Evolutionary conservation across 768 basidiomycete genomes (phyloP), one percentile per base, ranked within the genome.

Genomic region (Guyanaporus albipodus): DNA sequence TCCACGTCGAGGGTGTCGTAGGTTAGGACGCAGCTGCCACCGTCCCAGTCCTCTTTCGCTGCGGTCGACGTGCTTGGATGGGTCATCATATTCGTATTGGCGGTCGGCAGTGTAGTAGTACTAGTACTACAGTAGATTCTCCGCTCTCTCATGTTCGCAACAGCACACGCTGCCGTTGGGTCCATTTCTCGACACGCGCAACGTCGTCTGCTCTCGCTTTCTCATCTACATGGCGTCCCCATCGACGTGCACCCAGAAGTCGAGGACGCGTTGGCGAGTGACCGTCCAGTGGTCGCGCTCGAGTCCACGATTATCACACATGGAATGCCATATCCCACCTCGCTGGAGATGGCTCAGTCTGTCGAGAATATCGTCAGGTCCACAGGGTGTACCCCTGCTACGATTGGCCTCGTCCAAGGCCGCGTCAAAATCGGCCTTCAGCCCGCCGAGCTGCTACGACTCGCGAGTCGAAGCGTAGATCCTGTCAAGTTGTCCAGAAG

Each of bases 291-390:
- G 36, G 91, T 97, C 10, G 93, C 94, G 11, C 79, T 98, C 10
- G 95, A 98, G 64, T 90, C 87, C 2, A 85, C 95, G 1, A 79
- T 98, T 43, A 82, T 96, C 49, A 93, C 93, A 2, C 91, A 97
- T 72, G 95, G 92, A 17, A 81, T 95, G 70, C 90, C 91, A 0
- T 81, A 81, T 54, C 92, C 92, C 0, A 73, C 74, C 29, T 94
- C 91, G 59, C 63, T 85, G 6, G 72, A 83, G 22, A 82, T 87
- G 19, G 83, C 91, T 0, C 68, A 70, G 26, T 82, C 82, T 6
- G 73, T 95, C 17, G 91, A 92, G 64, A 62, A 59, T 7, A 83
- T 87, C 39, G 83, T 95, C 24, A 75, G 91, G 49, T 74, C 76
- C 2, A 78, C 79, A 26, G 86, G 87, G 4, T 80, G 84, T n/a